phyloP scores from a whole-genome alignment of 176 grass and related monocot genomes.

The Oryza glumipatula region DNA sequence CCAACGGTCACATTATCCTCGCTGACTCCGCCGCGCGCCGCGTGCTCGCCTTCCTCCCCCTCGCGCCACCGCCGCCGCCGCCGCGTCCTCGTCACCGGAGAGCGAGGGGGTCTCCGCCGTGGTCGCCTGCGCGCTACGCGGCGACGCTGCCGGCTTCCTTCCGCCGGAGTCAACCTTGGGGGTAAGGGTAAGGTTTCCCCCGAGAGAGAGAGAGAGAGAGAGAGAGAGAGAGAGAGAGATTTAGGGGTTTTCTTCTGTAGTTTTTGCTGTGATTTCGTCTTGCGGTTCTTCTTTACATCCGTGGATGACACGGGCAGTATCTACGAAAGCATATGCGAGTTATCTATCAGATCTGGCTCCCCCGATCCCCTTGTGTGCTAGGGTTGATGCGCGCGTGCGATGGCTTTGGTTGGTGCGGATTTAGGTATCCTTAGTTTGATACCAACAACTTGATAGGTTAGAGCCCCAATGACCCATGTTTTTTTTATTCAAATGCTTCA shows the following conservation, averaged over 20 bases:
- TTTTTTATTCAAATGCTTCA: neutral
- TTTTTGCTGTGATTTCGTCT: too few relatives aligned
- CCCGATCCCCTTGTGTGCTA: neutral
- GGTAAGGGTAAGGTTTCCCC: neutral
- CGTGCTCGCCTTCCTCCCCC: too few relatives aligned
- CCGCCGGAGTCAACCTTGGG: too few relatives aligned
- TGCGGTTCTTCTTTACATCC: neutral
- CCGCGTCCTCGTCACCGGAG: too few relatives aligned
- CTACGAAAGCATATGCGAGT: neutral
- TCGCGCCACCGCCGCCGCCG: too few relatives aligned
- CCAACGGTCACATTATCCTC: conserved; percentile 1
- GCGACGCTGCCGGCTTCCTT: too few relatives aligned
- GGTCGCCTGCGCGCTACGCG: too few relatives aligned
- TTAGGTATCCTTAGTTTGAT: neutral
- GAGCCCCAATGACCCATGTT: neutral
- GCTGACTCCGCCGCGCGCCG: neutral
- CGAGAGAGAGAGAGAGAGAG: neutral
- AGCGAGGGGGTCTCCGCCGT: too few relatives aligned
- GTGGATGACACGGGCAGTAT: neutral
- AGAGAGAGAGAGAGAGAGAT: neutral
- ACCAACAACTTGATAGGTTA: neutral
- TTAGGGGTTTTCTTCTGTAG: neutral
- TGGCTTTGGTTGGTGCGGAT: neutral
- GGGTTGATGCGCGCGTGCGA: neutral
- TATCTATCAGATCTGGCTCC: neutral